phyloP scores from a whole-genome alignment of 202 grass and related monocot genomes.

The Carex arenaria region DNA sequence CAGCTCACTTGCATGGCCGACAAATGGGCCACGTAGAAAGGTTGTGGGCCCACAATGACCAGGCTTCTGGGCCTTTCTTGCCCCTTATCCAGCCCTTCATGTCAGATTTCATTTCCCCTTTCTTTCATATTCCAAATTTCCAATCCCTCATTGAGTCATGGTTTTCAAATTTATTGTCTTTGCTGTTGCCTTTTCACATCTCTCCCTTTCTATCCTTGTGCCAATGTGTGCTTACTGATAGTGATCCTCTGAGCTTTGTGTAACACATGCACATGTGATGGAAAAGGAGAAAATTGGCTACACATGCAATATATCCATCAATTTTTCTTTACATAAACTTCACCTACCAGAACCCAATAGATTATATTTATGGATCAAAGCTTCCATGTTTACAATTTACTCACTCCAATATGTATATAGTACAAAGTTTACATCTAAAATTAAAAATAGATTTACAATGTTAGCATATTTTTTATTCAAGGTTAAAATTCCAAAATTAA shows the following conservation, averaged over 20 bases:
- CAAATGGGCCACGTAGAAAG: conserved; percentile 15
- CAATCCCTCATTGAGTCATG: neutral
- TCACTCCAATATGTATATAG: neutral
- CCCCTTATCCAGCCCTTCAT: conserved; percentile 3
- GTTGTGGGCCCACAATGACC: neutral
- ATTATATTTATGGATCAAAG: neutral
- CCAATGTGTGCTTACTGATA: neutral
- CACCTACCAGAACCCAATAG: neutral
- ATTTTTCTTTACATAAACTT: neutral
- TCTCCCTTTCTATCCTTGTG: neutral
- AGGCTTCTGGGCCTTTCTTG: neutral
- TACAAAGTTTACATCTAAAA: too few relatives aligned
- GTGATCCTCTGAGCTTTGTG: neutral
- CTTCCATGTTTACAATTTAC: neutral
- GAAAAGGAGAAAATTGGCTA: neutral
- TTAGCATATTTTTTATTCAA: too few relatives aligned
- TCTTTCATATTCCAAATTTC: neutral
- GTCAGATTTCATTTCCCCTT: neutral
- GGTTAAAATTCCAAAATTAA: too few relatives aligned
- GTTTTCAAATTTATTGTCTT: neutral
- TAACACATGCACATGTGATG: neutral
- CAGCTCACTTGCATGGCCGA: conserved; percentile 4
- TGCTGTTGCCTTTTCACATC: conserved; percentile 14
- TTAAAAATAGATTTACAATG: too few relatives aligned
- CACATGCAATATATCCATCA: neutral